Percentiles rank a stretch among this genome's conserved stretches.
phyloP scores from a whole-genome alignment of 257 asterid species.

The Scutellaria barbata region DNA sequence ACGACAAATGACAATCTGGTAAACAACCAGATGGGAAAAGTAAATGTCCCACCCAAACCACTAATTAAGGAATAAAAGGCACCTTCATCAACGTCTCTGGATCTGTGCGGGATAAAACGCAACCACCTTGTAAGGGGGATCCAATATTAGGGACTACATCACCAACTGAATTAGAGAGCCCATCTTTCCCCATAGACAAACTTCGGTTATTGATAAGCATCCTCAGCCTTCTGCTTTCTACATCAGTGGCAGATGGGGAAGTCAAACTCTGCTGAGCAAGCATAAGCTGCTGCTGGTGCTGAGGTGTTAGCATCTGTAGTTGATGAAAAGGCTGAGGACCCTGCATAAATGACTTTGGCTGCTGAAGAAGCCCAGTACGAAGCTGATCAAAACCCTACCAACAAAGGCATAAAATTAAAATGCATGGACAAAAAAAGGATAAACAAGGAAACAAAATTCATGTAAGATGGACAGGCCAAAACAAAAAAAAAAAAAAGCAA shows the following conservation, averaged over 20 bases:
- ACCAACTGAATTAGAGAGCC: constrained; percentile 77
- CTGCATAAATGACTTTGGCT: constrained; percentile 89
- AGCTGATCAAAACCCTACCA: constrained; percentile 86
- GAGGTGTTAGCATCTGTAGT: constrained; percentile 89
- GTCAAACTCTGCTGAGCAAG: constrained; percentile 88
- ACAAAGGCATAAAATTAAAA: not conserved
- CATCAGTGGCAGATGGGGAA: constrained; percentile 79
- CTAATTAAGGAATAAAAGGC: constrained; percentile 12
- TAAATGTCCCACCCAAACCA: not conserved
- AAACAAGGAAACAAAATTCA: not conserved
- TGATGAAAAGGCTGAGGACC: constrained; percentile 94
- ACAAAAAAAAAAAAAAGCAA: not conserved
- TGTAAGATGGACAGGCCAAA: not conserved
- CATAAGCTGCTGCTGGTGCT: constrained; percentile 97
- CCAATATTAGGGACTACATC: constrained; percentile 80
- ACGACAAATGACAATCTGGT: constrained; percentile 22
- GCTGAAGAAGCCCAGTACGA: constrained; percentile 93
- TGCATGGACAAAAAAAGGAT: not conserved
- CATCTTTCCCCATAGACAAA: constrained; percentile 90
- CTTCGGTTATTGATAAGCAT: constrained; percentile 84
- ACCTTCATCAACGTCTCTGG: constrained; percentile 88
- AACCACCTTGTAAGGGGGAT: constrained; percentile 81
- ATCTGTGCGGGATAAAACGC: constrained; percentile 81
- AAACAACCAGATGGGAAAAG: not conserved
- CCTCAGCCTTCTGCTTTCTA: constrained; percentile 87